Base-by-base conservation (phyloP, 1,284 basidiomycete species). In the Tremellales sp. region DNA sequence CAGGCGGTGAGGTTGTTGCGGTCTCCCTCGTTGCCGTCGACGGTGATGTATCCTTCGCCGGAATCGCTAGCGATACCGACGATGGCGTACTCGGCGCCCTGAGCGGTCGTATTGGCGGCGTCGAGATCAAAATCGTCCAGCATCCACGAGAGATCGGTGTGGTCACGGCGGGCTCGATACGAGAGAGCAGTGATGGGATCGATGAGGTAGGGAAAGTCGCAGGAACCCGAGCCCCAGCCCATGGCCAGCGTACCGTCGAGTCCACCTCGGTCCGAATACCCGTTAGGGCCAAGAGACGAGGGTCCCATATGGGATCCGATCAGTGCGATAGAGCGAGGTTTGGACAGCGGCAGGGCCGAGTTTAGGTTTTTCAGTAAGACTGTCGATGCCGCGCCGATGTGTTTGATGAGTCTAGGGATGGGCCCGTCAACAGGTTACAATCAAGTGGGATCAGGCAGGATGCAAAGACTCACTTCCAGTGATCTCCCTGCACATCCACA, bases 1-100 rank as follows among this genome's bases (percentile, higher is more conserved):
- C 86, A 90, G 0, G 86, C 81, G 0, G 85, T 86, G 37, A 91
- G 70, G 67, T 90, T 88, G 56, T 86, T 85, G 33, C 85, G 75
- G 63, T 92, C 87, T 42, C 85, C 85, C 45, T 77, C 76, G 55
- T 86, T 86, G 5, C 81, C 82, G 55, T 86, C 85, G 3, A 86
- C 82, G 7, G 78, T 82, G 58, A 89, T 84, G 63, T 86, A 86
- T 9, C 68, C 77, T 63, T 89, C 87, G 4, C 86, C 86, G 18
- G 84, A 86, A 65, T 87, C 81, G 1, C 82, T 75, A 56, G 80
- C 80, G 53, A 87, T 75, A 64, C 66, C 67, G 2, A 88, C 86
- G 29, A 90, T 70, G 0, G 83, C 84, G 2, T 81, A 81, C 12
- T 82, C 81, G 35, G 78, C 75, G 33, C 74, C 66, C 1, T 66